These are phyloP conservation scores for Wickerhamomyces ciferrii DNA, from an alignment of 805 yeast genomes.

Conservation along the genomic window DNA sequence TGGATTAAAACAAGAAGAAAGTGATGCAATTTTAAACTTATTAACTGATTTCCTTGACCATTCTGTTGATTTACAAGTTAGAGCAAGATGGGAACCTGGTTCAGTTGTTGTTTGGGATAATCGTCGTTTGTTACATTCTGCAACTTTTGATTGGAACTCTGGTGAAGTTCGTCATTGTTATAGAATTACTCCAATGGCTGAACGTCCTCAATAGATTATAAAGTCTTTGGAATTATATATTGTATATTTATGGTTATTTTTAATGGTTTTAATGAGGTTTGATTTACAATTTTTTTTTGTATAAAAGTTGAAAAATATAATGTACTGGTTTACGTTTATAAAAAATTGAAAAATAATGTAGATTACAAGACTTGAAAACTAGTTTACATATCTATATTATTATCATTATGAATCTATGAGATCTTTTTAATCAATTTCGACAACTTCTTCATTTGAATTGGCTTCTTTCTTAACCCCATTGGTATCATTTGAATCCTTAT, in stretches of 20 bases:
- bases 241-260: neutral
- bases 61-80: conserved; percentile 58
- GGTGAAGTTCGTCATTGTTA: conserved; percentile 68
- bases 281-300: no score
- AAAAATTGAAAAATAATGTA: no score
- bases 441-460: neutral
- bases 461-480: neutral
- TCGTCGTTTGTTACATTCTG: conserved; percentile 65
- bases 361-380: no score
- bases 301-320: no score
- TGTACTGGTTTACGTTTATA: no score
- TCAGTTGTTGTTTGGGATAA: conserved; percentile 79
- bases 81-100: conserved; percentile 67
- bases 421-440: neutral
- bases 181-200: conserved; percentile 70
- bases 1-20: conserved; percentile 71
- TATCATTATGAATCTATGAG: neutral
- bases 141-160: conserved; percentile 66
- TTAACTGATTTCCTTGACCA: conserved; percentile 47
- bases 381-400: neutral
- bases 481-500: neutral
- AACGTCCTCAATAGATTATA: conserved; percentile 55
- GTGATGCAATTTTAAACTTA: conserved; percentile 52
- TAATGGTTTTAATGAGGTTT: no score
- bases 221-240: conserved; percentile 24